Evolutionary conservation across 352 stramenopile species (phyloP), one percentile per base, ranked within the genome.

Genomic region (Globisporangium parvum): DNA sequence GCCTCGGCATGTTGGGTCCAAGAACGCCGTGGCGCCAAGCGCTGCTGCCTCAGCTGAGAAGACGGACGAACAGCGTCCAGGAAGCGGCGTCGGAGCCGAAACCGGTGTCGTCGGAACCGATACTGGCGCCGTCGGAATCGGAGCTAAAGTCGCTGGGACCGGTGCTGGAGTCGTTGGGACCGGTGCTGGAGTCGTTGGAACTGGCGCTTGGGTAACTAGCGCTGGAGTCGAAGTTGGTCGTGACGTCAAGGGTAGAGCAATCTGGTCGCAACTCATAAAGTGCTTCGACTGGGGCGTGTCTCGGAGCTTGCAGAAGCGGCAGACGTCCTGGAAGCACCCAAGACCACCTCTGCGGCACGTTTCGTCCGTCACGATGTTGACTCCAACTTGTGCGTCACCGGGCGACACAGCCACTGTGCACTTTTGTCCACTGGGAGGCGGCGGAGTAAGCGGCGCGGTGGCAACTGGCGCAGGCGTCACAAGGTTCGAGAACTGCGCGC

Each of bases 291-390:
- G 35, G 3, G 24, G 6, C 2, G 60, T 63, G 23, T 48, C 39
- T 26, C 39, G 26, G 12, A 44, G 17, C 39, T 59, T 57, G 39
- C 60, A 67, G 24, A 61, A 63, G 21, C 60, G 60, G 11, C 60
- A 67, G 20, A 55, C 28, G 10, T 60, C 39, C 39, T 53, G 31
- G 17, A 59, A 53, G 40, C 60, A 67, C 9, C 60, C 60, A 18
- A 67, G 50, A 35, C 55, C 55, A 17, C 60, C 60, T 15, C 46
- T 24, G 20, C 18, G 44, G 17, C 60, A 67, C 15, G 37, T 23
- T 20, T 28, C 26, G 18, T 67, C 60, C 14, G 55, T 64, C 26
- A 55, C 51, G 8, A 55, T 28, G 51, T 64, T n/a, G 39, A 67
- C 40, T 4, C 55, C 60, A 35, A 46, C 46, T 10, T 21, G 50